These are phyloP conservation scores for Saccharomycopsis oosterbeekiorum DNA, from an alignment of 805 yeast species.

Conservation along the genomic window DNA sequence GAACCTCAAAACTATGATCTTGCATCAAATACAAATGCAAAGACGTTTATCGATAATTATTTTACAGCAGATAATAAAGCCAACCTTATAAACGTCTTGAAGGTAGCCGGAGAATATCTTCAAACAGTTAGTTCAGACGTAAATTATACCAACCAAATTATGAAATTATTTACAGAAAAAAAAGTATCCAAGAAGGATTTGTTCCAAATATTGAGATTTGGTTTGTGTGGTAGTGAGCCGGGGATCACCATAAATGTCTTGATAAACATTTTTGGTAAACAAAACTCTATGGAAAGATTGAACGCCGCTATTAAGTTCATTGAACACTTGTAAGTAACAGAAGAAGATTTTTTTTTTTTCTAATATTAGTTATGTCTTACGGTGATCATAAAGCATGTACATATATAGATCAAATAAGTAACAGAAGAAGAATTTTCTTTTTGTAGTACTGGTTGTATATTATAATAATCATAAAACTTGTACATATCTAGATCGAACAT, in stretches of 20 bases:
- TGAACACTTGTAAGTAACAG: neutral
- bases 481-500: no score
- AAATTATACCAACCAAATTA: neutral
- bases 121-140: neutral
- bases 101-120: neutral
- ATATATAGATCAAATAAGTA: neutral
- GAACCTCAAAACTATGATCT: conserved; percentile 23
- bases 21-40: conserved; percentile 15
- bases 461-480: no score
- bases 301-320: conserved; percentile 19
- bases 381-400: no score
- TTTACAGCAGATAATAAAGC: neutral
- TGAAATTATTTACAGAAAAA: conserved; percentile 4
- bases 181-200: conserved; percentile 30
- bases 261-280: conserved; percentile 44
- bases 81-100: neutral
- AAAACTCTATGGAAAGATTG: conserved; percentile 26
- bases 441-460: no score
- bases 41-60: neutral
- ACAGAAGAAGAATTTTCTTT: no score
- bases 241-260: conserved; percentile 60
- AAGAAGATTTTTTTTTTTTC: no score
- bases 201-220: conserved; percentile 53
- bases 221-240: conserved; percentile 57
- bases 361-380: no score